Conservation (phyloP, 495 filamentous ascomycete genomes). For the Aspergillus hancockii region DNA sequence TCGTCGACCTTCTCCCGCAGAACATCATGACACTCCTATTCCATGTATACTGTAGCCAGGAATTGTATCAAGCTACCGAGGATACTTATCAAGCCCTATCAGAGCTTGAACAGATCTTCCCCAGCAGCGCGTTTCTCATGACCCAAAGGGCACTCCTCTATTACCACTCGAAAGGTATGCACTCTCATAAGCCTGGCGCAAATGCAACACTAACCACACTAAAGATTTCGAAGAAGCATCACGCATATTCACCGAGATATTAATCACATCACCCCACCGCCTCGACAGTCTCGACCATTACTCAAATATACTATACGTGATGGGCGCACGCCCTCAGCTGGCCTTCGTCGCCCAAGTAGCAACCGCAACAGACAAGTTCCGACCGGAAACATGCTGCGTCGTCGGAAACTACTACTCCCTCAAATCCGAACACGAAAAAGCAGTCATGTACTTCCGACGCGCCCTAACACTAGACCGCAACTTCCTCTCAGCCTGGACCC, state of each 20-base stretch:
- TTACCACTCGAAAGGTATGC: constrained; percentile 79
- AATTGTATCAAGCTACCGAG: constrained; percentile 83
- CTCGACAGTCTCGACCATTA: constrained; percentile 92
- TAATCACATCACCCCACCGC: constrained; percentile 79
- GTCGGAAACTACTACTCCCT: constrained; percentile 97
- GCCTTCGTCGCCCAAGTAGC: constrained; percentile 91
- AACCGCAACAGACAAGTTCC: constrained; percentile 88
- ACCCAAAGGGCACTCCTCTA: constrained; percentile 84
- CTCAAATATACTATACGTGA: constrained; percentile 95
- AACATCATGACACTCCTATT: constrained; percentile 95
- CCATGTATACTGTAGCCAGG: constrained; percentile 83
- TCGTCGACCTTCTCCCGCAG: constrained; percentile 67
- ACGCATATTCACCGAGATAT: constrained; percentile 76
- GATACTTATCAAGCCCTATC: constrained; percentile 66
- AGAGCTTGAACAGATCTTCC: constrained; percentile 80
- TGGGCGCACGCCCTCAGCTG: constrained; percentile 81
- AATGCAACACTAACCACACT: background rate
- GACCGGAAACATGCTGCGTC: constrained; percentile 94
- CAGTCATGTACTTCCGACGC: constrained; percentile 95
- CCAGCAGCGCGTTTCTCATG: constrained; percentile 80
- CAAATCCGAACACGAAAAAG: constrained; percentile 94
- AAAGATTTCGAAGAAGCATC: constrained; percentile 82
- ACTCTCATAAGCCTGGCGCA: background rate
- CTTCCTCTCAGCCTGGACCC: constrained; percentile 93
- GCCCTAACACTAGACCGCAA: constrained; percentile 91